A percentile compares a stretch with the other conserved stretches of the same genome.
Evolutionary conservation across 257 asterid species (phyloP).

Genomic region (Solanum ossicruentum): DNA sequence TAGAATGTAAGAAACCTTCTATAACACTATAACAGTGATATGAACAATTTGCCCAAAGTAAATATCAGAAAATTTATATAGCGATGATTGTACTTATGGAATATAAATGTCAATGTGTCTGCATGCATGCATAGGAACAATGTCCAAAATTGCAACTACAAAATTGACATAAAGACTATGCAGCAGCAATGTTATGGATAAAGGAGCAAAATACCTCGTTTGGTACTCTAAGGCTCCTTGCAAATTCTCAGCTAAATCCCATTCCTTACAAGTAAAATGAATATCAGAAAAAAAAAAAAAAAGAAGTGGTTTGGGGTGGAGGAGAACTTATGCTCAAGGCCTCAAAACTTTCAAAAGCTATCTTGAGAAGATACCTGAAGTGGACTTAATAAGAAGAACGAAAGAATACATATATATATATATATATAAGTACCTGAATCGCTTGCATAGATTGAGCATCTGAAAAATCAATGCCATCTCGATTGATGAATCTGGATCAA

Average conservation of each 20-base stretch:
- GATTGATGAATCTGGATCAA: slow-evolving; percentile 65
- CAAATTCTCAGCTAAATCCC: slow-evolving; percentile 88
- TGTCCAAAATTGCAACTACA: background rate
- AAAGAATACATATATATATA: background rate
- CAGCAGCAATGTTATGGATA: background rate
- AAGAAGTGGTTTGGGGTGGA: background rate
- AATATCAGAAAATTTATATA: background rate
- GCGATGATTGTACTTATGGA: background rate
- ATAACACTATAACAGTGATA: background rate
- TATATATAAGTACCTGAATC: slow-evolving; percentile 46
- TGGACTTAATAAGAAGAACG: background rate
- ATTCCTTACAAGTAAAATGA: slow-evolving; percentile 50
- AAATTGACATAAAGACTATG: background rate
- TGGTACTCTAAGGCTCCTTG: slow-evolving; percentile 90
- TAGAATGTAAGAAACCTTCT: background rate
- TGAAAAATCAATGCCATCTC: slow-evolving; percentile 92
- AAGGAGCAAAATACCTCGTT: slow-evolving; percentile 47
- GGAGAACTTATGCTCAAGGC: background rate
- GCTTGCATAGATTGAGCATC: slow-evolving; percentile 93
- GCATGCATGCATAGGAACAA: background rate
- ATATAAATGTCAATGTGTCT: background rate
- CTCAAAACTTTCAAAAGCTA: background rate
- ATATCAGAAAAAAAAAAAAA: background rate
- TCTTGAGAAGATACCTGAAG: background rate
- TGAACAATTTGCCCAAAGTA: background rate